Evolutionary conservation across 495 filamentous ascomycete species (phyloP), one percentile per base, ranked within the genome.

Genomic region (Niebla homalea): DNA sequence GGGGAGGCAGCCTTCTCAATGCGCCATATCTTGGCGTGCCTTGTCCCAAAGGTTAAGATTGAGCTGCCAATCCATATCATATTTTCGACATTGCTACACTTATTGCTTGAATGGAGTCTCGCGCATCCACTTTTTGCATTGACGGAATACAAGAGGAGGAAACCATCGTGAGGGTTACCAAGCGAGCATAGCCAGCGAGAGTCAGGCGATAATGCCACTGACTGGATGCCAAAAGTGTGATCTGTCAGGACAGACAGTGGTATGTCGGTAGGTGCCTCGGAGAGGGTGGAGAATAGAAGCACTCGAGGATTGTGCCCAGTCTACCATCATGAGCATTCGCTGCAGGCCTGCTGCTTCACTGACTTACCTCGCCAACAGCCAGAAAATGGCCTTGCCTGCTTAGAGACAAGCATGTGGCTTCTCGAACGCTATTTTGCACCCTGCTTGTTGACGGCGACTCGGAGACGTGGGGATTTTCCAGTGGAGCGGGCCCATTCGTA

Each of bases 11-110:
- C 61, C 10, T 86, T 82, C 26, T 90, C 85, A 16, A 88, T 76
- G 55, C 84, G 76, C 92, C 92, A 98, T 26, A 93, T 76, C 64
- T 97, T 98, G 57, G 95, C 79, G 70, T 96, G 89, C 45, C 92
- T 79, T 40, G 89, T 84, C 16, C 92, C 92, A 22, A 87, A 74
- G 25, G 81, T 87, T 19, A 89, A 67, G 40, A 89, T 73, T 4
- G 41, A 40, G 47, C 69, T 73, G 16, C 89, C 88, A 63, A 95
- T 76, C 90, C 92, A 98, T 74, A 95, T 90, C 25, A 80, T 78
- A 36, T 80, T 83, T 57, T 95, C 71, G 40, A 76, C 78, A 16
- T 84, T 82, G 22, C 88, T 96, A 67, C 92, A 97, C 63, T 92
- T 89, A 61, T 95, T 96, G 59, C 86, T 90, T 29, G 89, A 87